Evolutionary conservation across 2,329 filamentous ascomycete genomes (phyloP).

Genomic region (Aureobasidium sp.): DNA sequence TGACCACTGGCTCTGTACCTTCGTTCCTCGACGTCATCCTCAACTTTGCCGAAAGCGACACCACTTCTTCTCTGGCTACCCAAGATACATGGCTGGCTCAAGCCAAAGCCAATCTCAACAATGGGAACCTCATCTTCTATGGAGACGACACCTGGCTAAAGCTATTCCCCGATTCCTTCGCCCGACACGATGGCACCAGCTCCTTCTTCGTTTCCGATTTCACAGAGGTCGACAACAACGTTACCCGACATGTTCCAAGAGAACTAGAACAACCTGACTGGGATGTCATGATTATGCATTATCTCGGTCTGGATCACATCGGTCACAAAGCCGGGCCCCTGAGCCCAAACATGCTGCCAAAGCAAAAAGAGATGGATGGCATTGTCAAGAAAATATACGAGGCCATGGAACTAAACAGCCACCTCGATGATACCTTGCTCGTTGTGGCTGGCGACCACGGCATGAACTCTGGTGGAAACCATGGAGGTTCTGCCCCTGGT

Average conservation of each 20-base stretch:
- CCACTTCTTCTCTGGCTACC: slow-evolving; percentile 71
- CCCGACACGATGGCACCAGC: slow-evolving; percentile 80
- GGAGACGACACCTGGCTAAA: slow-evolving; percentile 99
- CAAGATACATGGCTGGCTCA: slow-evolving; percentile 97
- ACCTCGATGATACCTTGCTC: slow-evolving; percentile 71
- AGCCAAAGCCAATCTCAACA: slow-evolving; percentile 49
- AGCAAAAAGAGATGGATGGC: slow-evolving; percentile 87
- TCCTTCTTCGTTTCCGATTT: slow-evolving; percentile 99
- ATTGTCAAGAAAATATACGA: slow-evolving; percentile 69
- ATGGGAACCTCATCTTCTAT: slow-evolving; percentile 80
- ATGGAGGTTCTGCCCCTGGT: slow-evolving; percentile 85
- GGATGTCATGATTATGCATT: slow-evolving; percentile 91
- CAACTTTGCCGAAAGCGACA: slow-evolving; percentile 92
- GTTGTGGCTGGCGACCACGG: slow-evolving; percentile 90
- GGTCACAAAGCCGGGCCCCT: slow-evolving; percentile 89
- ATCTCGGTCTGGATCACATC: slow-evolving; percentile 92
- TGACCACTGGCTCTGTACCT: slow-evolving; percentile 95
- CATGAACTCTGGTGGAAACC: slow-evolving; percentile 99
- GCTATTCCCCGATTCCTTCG: slow-evolving; percentile 83
- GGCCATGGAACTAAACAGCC: slow-evolving; percentile 59
- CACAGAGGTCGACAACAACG: slow-evolving; percentile 94
- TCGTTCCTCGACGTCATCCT: slow-evolving; percentile 96
- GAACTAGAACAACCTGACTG: slow-evolving; percentile 75
- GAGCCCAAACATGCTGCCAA: slow-evolving; percentile 79
- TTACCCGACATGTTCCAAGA: slow-evolving; percentile 75